Conservation (phyloP, 495 filamentous ascomycete species). For the Pyrenula aspistea region DNA sequence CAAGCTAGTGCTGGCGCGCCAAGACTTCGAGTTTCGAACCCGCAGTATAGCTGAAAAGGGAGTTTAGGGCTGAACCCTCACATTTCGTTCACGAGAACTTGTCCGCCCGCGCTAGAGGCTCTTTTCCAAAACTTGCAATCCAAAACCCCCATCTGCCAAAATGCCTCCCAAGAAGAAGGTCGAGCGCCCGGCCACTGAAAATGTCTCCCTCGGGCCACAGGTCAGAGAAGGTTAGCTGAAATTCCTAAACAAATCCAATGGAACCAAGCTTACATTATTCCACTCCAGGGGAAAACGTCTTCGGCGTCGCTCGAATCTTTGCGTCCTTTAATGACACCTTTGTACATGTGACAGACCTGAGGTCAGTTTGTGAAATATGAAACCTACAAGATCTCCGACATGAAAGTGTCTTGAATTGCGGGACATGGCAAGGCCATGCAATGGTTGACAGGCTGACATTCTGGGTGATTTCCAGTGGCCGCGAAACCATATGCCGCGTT, state of each 20-base stretch:
- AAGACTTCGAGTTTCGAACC: not conserved
- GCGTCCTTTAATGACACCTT: constrained; percentile 98
- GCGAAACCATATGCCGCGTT: constrained; percentile 98
- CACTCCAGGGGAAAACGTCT: constrained; percentile 78
- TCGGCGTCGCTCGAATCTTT: constrained; percentile 98
- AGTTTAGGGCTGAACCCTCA: not conserved
- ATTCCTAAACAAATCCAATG: not conserved
- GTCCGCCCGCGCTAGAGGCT: too few species aligned
- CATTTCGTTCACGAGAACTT: not conserved
- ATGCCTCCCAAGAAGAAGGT: constrained; percentile 81
- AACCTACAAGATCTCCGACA: constrained; percentile 7
- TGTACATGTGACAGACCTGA: constrained; percentile 99
- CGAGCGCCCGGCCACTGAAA: constrained; percentile 70
- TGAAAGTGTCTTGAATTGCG: not conserved
- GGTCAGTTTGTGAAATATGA: constrained; percentile 45
- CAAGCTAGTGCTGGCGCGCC: constrained; percentile 2
- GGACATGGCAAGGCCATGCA: not conserved
- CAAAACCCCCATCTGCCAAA: constrained; percentile 31
- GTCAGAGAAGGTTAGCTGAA: constrained; percentile 63
- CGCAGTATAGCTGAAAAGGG: not conserved
- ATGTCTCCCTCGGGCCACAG: constrained; percentile 95
- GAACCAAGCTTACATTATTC: not conserved
- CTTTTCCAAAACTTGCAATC: too few species aligned
- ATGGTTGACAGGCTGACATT: constrained; percentile 40
- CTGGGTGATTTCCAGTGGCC: constrained; percentile 71